Conservation (phyloP, 768 basidiomycete genomes). For the Pholiota microspora region DNA sequence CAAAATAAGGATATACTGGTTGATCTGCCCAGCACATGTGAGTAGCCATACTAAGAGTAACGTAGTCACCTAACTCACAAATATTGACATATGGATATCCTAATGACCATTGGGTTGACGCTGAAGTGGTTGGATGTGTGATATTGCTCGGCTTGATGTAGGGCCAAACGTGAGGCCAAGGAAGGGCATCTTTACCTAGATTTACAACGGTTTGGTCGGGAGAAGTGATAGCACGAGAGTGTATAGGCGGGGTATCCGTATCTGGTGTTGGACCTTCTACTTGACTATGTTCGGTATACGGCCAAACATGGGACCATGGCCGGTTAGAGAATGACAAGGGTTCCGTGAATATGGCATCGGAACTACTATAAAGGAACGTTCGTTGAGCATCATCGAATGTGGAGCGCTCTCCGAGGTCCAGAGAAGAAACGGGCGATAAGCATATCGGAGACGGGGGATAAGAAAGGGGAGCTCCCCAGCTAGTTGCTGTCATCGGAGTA, state of each 20-base stretch:
- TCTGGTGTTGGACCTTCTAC: not conserved
- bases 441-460: slow-evolving; percentile 28
- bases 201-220: no score
- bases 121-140: not conserved
- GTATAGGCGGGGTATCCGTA: no score
- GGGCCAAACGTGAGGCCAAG: slow-evolving; percentile 31
- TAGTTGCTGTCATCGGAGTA: slow-evolving; percentile 50
- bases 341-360: not conserved
- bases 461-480: slow-evolving; percentile 48
- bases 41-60: not conserved
- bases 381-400: slow-evolving; percentile 4
- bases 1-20: slow-evolving; percentile 35
- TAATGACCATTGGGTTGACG: slow-evolving; percentile 1
- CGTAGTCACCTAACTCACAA: slow-evolving; percentile 22
- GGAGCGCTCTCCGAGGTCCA: slow-evolving; percentile 20
- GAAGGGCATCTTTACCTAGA: no score
- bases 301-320: slow-evolving; percentile 32
- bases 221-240: no score
- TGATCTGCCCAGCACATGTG: slow-evolving; percentile 15
- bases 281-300: slow-evolving; percentile 19
- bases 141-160: not conserved
- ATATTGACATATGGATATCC: slow-evolving; percentile 25
- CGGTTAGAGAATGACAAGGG: not conserved
- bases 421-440: slow-evolving; percentile 16
- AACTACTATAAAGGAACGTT: not conserved